Conservation (phyloP, 208 protist species). For the Trypanosoma avium region DNA sequence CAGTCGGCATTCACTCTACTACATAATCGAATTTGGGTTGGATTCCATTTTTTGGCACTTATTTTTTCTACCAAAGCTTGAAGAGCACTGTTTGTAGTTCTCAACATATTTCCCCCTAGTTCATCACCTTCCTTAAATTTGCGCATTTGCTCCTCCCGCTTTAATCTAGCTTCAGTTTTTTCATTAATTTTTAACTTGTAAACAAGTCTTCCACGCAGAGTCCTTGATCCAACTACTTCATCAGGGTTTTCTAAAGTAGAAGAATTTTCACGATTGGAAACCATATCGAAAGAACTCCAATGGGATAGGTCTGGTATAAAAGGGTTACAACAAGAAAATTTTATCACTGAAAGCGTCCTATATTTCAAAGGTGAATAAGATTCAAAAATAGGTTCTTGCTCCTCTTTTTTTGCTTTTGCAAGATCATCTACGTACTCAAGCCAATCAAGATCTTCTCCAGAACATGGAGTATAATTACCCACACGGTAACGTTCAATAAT, state of each 20-base stretch:
- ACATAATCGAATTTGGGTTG: conserved; percentile 40
- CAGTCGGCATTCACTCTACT: conserved; percentile 50
- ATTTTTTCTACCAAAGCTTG: conserved; percentile 40
- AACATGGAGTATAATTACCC: conserved; percentile 71
- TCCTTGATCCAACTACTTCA: conserved; percentile 58
- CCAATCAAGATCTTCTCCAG: conserved; percentile 40
- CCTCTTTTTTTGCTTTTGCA: conserved; percentile 39
- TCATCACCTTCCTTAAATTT: conserved; percentile 26
- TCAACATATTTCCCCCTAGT: conserved; percentile 15
- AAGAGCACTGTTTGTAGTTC: conserved; percentile 35
- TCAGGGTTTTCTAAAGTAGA: conserved; percentile 31
- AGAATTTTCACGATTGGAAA: conserved; percentile 19
- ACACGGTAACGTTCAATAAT: conserved; percentile 66
- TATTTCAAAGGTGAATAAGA: conserved; percentile 26
- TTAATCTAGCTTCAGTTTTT: conserved; percentile 45
- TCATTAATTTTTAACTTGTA: conserved; percentile 63
- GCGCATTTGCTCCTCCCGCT: conserved; percentile 45
- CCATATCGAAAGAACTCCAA: conserved; percentile 18
- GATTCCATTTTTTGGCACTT: conserved; percentile 39
- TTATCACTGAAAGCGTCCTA: background rate
- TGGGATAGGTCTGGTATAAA: conserved; percentile 21
- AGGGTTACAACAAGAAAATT: background rate
- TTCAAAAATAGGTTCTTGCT: conserved; percentile 56
- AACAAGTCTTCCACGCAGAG: conserved; percentile 58
- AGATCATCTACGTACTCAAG: conserved; percentile 62